Conservation (phyloP, 1,139 yeast species). For the Blastobotrys petasosporus region DNA sequence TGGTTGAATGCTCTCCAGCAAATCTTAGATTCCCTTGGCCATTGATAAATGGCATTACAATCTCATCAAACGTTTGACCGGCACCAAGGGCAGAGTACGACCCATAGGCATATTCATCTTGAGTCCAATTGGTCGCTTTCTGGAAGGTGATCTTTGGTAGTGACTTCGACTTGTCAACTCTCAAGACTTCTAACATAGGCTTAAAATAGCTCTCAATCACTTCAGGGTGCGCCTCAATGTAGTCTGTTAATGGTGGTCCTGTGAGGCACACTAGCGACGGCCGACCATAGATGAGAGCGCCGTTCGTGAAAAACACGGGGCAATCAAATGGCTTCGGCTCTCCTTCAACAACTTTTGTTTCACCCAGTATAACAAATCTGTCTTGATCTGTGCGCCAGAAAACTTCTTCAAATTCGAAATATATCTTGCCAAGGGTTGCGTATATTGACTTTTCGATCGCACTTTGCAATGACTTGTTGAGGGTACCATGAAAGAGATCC, state of each 20-base stretch:
- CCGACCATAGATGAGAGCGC: constrained; percentile 30
- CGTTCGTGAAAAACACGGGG: constrained; percentile 49
- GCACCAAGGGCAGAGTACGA: constrained; percentile 66
- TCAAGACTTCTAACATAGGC: constrained; percentile 37
- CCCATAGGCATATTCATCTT: constrained; percentile 62
- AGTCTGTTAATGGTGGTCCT: constrained; percentile 63
- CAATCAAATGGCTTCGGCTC: constrained; percentile 33
- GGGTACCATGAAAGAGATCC: constrained; percentile 39
- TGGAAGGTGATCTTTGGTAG: constrained; percentile 47
- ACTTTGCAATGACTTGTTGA: constrained; percentile 44
- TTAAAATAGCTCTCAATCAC: constrained; percentile 40
- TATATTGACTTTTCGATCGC: constrained; percentile 51
- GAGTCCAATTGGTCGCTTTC: constrained; percentile 62
- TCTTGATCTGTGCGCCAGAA: constrained; percentile 60
- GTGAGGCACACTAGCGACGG: constrained; percentile 56
- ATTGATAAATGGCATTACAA: constrained; percentile 48
- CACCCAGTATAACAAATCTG: constrained; percentile 41
- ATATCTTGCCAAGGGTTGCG: constrained; percentile 72
- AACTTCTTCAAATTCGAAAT: constrained; percentile 58
- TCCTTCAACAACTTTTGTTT: neutral
- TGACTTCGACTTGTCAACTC: constrained; percentile 15
- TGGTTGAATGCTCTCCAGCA: constrained; percentile 76
- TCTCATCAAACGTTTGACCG: constrained; percentile 61
- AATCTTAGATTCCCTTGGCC: constrained; percentile 58
- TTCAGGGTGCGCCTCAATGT: constrained; percentile 38